Conservation (phyloP, 495 filamentous ascomycete genomes). For the Penicillium pancosmium region DNA sequence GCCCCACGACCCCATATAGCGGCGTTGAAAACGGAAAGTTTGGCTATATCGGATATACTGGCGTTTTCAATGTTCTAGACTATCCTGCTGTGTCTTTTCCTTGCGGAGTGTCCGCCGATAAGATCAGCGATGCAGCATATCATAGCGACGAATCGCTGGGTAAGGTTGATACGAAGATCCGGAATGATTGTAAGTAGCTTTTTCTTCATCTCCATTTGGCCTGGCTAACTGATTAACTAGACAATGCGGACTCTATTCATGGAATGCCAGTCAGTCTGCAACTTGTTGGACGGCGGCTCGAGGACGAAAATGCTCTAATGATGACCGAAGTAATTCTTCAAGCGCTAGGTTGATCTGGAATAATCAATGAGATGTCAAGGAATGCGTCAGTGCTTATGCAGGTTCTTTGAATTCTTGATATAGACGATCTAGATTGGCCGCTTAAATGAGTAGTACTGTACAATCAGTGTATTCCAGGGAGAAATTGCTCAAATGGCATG, state of each 20-base stretch:
- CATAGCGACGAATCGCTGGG: not conserved
- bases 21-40: slow-evolving; percentile 21
- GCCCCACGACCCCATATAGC: slow-evolving; percentile 20
- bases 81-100: slow-evolving; percentile 24
- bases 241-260: slow-evolving; percentile 9
- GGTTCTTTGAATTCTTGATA: too few species aligned
- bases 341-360: not conserved
- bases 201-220: not conserved
- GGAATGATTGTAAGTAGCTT: not conserved
- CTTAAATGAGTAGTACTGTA: too few species aligned
- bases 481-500: too few species aligned
- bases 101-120: slow-evolving; percentile 10
- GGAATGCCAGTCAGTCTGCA: slow-evolving; percentile 47
- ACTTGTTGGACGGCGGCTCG: slow-evolving; percentile 44
- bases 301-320: slow-evolving; percentile 48
- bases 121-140: not conserved
- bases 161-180: not conserved
- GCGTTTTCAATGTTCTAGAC: slow-evolving; percentile 25
- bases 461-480: too few species aligned
- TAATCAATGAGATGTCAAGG: too few species aligned
- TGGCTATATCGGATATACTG: slow-evolving; percentile 19
- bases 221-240: not conserved
- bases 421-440: too few species aligned
- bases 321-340: slow-evolving; percentile 20
- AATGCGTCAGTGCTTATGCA: too few species aligned